Evolutionary conservation across 495 filamentous ascomycete species (phyloP), one percentile per base, ranked within the genome.

Genomic region (Thozetella sp.): DNA sequence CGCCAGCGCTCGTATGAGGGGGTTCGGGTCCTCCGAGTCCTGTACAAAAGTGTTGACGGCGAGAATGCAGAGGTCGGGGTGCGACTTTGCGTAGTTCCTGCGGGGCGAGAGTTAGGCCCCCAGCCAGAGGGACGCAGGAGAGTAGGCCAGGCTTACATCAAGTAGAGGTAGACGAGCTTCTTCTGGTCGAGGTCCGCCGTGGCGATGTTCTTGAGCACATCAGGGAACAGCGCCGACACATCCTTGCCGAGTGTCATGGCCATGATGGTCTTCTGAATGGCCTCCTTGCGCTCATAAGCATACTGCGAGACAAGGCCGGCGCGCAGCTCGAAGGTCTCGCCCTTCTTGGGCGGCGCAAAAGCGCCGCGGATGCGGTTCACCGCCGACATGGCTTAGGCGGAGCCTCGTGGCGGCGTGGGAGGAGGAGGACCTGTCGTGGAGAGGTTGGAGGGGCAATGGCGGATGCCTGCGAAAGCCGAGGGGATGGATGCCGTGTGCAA

Each of bases 51-150:
- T 99, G 73, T 99, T 99, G 64, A 99, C 95, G 63, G 95, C 95
- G 61, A 99, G 87, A 75, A 99, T 99, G 76, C 95, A 99, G 34
- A 99, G 89, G 70, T 99, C 95, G 17, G 95, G 95, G 74, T 99
- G 95, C 53, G 96, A 97, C 84, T 99, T 99, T 67, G 95, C 95
- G 76, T 99, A 99, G 77, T 99, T 99, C 93, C 93, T 97, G 54
- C 43, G 43, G 9, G 13, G 53, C 22, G 52, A 22, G 48, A 19
- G 61, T 75, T 46, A 79, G 62, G 52, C 55, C 25, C 27, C 34
- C 15, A 46, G 13, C n/a, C 25, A 25, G 6, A 10, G 10, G 51
- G 48, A 9, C 10, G 6, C 23, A n/a, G 23, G 22, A 0, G 6
- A 20, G 15, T 25, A n/a, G 22, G 53, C 20, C 53, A 51, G 22